Evolutionary conservation across 2,329 filamentous ascomycete species (phyloP).

Genomic region (Purpureocillium takamizusanense): DNA sequence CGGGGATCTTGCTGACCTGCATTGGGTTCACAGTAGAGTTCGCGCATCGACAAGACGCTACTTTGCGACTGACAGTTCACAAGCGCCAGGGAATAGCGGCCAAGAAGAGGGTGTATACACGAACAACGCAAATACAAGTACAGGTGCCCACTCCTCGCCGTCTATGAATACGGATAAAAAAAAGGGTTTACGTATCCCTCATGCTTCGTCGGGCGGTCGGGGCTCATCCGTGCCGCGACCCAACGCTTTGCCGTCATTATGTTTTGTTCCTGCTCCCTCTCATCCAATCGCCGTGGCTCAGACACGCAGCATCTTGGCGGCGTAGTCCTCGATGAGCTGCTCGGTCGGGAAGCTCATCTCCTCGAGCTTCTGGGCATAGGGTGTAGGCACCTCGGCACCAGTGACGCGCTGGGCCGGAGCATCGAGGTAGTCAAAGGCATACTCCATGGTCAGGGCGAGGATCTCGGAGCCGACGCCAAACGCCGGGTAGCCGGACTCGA

Average conservation of each 20-base stretch:
- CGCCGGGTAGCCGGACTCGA: conserved; percentile 93
- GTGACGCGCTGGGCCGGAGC: conserved; percentile 90
- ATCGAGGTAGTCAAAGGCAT: conserved; percentile 95
- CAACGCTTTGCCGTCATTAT: conserved; percentile 1
- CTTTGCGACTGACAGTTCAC: no score
- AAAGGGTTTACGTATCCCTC: conserved; percentile 8
- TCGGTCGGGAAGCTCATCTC: conserved; percentile 93
- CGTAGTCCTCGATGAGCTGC: conserved; percentile 76
- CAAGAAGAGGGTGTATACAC: conserved; percentile 24
- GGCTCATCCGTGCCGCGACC: not conserved
- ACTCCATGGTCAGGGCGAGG: conserved; percentile 91
- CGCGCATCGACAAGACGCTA: no score
- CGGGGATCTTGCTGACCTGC: no score
- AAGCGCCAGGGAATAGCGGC: conserved; percentile 14
- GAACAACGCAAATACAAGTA: conserved; percentile 32
- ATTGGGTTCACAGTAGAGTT: no score
- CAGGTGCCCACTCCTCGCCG: conserved; percentile 23
- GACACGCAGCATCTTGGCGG: conserved; percentile 78
- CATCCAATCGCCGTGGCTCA: conserved; percentile 30
- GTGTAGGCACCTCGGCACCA: conserved; percentile 93
- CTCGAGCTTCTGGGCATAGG: conserved; percentile 88
- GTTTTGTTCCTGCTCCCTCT: conserved; percentile 1
- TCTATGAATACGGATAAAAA: conserved; percentile 22
- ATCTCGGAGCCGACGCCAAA: conserved; percentile 92
- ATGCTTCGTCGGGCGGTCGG: conserved; percentile 5